These are phyloP conservation scores for Apiotrichum veenhuisii DNA, from an alignment of 1,284 basidiomycete genomes.

Conservation along the genomic window DNA sequence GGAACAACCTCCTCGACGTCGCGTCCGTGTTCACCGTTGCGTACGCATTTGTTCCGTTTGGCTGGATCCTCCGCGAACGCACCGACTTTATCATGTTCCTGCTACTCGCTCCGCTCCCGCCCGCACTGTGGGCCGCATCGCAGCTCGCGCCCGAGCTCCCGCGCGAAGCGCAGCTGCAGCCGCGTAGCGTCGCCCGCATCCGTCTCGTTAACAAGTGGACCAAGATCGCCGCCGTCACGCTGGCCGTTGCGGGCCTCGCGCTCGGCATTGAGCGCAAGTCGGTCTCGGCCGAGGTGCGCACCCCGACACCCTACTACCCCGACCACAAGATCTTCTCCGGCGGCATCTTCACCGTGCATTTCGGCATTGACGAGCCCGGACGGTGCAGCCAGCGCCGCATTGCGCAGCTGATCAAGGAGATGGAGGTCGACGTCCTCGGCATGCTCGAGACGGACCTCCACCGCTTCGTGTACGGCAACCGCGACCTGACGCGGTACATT, in stretches of 20 bases:
- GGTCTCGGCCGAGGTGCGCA: not conserved
- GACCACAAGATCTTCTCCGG: slow-evolving; percentile 68
- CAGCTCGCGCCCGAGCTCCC: slow-evolving; percentile 23
- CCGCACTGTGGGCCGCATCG: slow-evolving; percentile 3
- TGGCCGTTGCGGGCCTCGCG: slow-evolving; percentile 19
- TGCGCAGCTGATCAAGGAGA: slow-evolving; percentile 68
- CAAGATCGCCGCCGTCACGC: slow-evolving; percentile 41
- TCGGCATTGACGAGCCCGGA: slow-evolving; percentile 77
- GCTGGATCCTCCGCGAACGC: slow-evolving; percentile 70
- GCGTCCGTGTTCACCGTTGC: slow-evolving; percentile 79
- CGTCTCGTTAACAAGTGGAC: slow-evolving; percentile 20
- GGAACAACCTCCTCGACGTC: slow-evolving; percentile 64
- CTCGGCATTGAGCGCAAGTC: not conserved
- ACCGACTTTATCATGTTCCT: slow-evolving; percentile 59
- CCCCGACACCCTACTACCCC: slow-evolving; percentile 59
- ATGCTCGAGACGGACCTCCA: slow-evolving; percentile 80
- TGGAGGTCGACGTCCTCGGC: slow-evolving; percentile 72
- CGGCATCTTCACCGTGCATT: slow-evolving; percentile 91
- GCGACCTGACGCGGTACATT: slow-evolving; percentile 76
- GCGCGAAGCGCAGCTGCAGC: slow-evolving; percentile 10
- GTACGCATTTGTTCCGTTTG: slow-evolving; percentile 90
- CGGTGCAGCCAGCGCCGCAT: slow-evolving; percentile 78
- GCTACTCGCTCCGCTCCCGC: slow-evolving; percentile 17
- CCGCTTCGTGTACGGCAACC: slow-evolving; percentile 82
- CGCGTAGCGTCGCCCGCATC: slow-evolving; percentile 19